Conservation (phyloP, 1,284 basidiomycete genomes). For the Cystobasidium sp. region DNA sequence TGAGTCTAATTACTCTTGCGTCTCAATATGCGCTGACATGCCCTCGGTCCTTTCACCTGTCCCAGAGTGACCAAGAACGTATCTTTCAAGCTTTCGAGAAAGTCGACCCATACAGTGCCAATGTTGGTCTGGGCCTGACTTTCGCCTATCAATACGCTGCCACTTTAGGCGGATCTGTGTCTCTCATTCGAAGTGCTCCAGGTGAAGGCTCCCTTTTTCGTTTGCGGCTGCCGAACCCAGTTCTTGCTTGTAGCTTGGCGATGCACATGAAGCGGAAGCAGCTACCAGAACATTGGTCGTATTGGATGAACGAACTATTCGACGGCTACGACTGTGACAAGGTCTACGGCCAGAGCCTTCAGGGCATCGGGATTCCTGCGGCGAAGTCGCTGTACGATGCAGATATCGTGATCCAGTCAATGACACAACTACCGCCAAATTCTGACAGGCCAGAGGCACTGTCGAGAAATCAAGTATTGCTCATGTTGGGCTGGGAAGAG, state of each 20-base stretch:
- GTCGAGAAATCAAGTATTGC: constrained; percentile 1
- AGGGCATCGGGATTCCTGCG: neutral
- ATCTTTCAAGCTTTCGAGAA: constrained; percentile 29
- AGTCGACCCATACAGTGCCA: neutral
- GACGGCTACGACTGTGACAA: neutral
- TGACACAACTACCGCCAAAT: neutral
- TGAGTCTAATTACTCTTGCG: no score
- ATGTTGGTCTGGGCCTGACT: constrained; percentile 13
- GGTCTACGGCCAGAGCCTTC: neutral
- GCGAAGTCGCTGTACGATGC: neutral
- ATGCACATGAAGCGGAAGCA: neutral
- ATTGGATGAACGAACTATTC: neutral
- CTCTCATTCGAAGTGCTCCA: neutral
- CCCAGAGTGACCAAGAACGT: constrained; percentile 15
- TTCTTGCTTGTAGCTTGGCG: neutral
- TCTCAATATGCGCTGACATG: no score
- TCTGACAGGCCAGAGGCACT: neutral
- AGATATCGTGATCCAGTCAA: neutral
- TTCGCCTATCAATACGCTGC: constrained; percentile 19
- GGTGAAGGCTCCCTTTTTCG: constrained; percentile 5
- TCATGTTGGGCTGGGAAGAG: constrained; percentile 1
- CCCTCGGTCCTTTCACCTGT: no score
- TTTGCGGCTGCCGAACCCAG: constrained; percentile 8
- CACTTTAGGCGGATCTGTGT: neutral
- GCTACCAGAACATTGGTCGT: neutral